phyloP scores from a whole-genome alignment of 225 moss, liverwort and hornwort genomes.

The Lunularia cruciata region DNA sequence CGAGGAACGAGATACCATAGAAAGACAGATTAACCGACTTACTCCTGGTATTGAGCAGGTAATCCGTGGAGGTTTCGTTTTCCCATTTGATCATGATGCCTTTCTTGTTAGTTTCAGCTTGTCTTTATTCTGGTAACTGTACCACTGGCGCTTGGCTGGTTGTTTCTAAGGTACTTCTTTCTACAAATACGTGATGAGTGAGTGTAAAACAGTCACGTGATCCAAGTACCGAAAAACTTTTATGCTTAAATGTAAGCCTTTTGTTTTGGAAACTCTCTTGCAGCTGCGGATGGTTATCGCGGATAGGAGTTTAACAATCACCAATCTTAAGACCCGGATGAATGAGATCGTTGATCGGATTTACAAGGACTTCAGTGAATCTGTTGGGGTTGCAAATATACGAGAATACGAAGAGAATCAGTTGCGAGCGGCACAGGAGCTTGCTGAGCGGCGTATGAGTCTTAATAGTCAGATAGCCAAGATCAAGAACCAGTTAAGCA shows the following conservation, averaged over 20 bases:
- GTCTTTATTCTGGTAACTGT: too few species aligned
- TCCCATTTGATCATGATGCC: too few species aligned
- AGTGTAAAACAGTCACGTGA: too few species aligned
- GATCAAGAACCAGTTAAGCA: conserved; percentile 76
- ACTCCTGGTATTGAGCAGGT: conserved; percentile 73
- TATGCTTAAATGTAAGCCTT: background rate
- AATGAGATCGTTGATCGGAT: conserved; percentile 80
- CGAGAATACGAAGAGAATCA: conserved; percentile 99
- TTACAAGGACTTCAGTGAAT: conserved; percentile 84
- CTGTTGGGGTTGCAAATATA: conserved; percentile 97
- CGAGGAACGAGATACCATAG: conserved; percentile 64
- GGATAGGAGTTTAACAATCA: conserved; percentile 54
- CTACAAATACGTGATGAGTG: too few species aligned
- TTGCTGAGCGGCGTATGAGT: conserved; percentile 81
- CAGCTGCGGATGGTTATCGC: conserved; percentile 79
- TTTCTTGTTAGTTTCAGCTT: too few species aligned
- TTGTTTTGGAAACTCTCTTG: background rate
- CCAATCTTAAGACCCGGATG: conserved; percentile 66
- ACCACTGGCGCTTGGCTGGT: too few species aligned
- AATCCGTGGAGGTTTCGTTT: background rate
- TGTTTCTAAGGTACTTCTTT: too few species aligned
- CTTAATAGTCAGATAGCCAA: conserved; percentile 85
- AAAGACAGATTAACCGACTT: conserved; percentile 61
- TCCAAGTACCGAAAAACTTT: too few species aligned
- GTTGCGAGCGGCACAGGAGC: conserved; percentile 84